These are phyloP conservation scores for Neonectria coccinea DNA, from an alignment of 2,329 filamentous ascomycete genomes.

Conservation along the genomic window DNA sequence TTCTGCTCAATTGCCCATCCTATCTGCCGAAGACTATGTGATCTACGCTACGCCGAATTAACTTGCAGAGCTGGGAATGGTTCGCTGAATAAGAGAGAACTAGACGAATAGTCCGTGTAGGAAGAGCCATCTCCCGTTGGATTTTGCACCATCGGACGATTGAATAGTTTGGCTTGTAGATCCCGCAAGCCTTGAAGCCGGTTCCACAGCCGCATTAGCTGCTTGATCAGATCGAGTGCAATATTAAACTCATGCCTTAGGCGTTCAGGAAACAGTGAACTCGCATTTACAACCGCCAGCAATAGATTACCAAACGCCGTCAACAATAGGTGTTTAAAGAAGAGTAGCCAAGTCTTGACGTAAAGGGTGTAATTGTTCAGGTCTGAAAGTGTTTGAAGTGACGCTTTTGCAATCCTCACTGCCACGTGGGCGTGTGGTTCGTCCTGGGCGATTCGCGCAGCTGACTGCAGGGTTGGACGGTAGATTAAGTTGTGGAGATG, in stretches of 20 bases:
- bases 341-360: constrained; percentile 4
- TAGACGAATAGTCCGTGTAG: too few species aligned
- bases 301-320: constrained; percentile 14
- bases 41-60: neutral
- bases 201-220: constrained; percentile 12
- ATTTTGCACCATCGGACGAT: too few species aligned
- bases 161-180: too few species aligned
- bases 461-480: constrained; percentile 10
- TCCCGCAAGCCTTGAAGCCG: constrained; percentile 4
- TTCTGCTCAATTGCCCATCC: neutral
- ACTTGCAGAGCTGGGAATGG: too few species aligned
- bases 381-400: neutral
- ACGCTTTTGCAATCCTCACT: constrained; percentile 3
- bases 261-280: neutral
- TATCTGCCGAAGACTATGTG: neutral
- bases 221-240: constrained; percentile 3
- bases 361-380: constrained; percentile 9
- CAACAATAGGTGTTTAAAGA: constrained; percentile 13
- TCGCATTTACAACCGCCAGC: constrained; percentile 1
- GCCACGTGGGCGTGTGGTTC: neutral
- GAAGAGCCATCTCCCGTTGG: too few species aligned
- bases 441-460: neutral
- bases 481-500: constrained; percentile 16
- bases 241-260: constrained; percentile 4
- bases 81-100: too few species aligned